Percentiles rank a stretch among this genome's conserved stretches.
Conservation (phyloP, 2,329 filamentous ascomycete species). For the Colletotrichum siamense region DNA sequence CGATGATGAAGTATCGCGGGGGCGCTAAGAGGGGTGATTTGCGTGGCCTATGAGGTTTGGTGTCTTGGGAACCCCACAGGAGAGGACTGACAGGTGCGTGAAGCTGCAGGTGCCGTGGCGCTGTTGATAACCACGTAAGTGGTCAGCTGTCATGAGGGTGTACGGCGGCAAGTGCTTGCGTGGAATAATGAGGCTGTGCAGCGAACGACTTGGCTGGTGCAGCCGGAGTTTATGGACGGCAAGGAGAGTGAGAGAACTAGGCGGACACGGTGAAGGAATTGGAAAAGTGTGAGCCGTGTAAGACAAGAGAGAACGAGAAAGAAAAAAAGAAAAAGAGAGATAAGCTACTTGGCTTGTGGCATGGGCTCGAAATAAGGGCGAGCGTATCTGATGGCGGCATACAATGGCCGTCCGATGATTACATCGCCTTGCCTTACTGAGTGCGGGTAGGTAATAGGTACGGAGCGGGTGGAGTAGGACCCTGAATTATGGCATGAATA, state of each 20-base stretch:
- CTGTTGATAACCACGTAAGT: background rate
- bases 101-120: conserved; percentile 7
- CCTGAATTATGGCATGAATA: conserved; percentile 12
- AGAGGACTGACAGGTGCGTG: background rate
- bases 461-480: background rate
- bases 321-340: background rate
- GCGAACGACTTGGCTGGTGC: background rate
- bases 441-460: background rate
- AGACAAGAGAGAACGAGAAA: background rate
- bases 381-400: background rate
- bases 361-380: background rate
- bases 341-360: background rate
- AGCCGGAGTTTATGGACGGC: background rate
- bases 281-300: background rate
- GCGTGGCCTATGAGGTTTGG: background rate
- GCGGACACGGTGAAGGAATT: background rate
- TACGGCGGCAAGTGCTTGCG: conserved; percentile 16
- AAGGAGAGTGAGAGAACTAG: background rate
- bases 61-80: background rate
- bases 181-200: conserved; percentile 23
- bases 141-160: background rate
- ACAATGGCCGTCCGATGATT: background rate
- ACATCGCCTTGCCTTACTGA: background rate
- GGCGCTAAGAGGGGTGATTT: background rate
- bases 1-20: background rate